Conservation (phyloP, 2,329 filamentous ascomycete species). For the Fusarium tupiense region DNA sequence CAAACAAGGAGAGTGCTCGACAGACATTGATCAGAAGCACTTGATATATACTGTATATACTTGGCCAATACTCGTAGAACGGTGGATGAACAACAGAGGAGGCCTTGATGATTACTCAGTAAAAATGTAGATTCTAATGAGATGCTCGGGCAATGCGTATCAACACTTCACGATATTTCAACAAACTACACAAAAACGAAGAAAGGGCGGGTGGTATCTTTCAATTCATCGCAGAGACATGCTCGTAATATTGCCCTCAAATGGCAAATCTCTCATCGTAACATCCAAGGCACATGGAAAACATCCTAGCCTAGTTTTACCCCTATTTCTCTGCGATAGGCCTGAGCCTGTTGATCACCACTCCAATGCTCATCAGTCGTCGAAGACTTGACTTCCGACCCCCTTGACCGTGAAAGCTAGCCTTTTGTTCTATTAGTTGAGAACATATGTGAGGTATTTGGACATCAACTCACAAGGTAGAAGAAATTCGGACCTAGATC, state of each 20-base stretch:
- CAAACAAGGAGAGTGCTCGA: neutral
- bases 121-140: neutral
- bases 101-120: neutral
- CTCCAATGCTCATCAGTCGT: neutral
- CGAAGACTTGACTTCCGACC: neutral
- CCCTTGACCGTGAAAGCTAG: no score
- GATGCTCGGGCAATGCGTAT: neutral
- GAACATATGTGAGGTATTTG: neutral
- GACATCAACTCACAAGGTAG: neutral
- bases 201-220: neutral
- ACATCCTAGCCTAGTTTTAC: constrained; percentile 14
- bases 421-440: neutral
- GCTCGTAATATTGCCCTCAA: constrained; percentile 26
- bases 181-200: neutral
- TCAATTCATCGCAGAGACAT: constrained; percentile 28
- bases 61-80: neutral
- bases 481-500: neutral
- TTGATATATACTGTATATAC: no score
- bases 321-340: constrained; percentile 14
- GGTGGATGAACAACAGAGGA: no score
- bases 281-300: constrained; percentile 24
- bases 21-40: no score
- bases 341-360: constrained; percentile 1
- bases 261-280: constrained; percentile 3
- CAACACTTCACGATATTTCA: neutral